Conservation (phyloP, 2,329 filamentous ascomycete genomes). For the Conoideocrella luteorostrata region DNA sequence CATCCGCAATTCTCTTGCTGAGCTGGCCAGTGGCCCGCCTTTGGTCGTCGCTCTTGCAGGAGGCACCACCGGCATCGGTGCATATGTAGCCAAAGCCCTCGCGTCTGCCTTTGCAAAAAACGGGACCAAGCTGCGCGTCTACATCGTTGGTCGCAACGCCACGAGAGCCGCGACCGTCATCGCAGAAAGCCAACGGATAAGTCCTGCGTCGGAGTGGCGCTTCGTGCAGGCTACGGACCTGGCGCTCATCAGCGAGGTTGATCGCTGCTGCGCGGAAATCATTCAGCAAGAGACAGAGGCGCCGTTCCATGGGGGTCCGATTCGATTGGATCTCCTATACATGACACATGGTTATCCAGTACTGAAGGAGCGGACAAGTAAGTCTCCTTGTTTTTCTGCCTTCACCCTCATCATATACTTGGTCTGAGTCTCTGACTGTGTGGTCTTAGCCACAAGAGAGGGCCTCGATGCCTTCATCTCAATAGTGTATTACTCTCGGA, state of each 20-base stretch:
- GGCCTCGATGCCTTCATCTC: slow-evolving; percentile 9
- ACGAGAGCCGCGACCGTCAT: slow-evolving; percentile 7
- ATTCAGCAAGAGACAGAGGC: slow-evolving; percentile 4
- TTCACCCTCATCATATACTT: neutral
- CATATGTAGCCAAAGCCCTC: slow-evolving; percentile 8
- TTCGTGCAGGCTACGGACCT: slow-evolving; percentile 9
- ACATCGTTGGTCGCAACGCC: slow-evolving; percentile 11
- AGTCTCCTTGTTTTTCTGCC: neutral
- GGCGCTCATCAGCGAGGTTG: slow-evolving; percentile 8
- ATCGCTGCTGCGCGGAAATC: slow-evolving; percentile 9
- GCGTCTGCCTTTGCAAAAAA: slow-evolving; percentile 8
- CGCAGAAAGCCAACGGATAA: slow-evolving; percentile 1
- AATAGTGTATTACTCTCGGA: slow-evolving; percentile 7
- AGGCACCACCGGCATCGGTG: slow-evolving; percentile 10
- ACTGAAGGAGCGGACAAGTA: slow-evolving; percentile 9
- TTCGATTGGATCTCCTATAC: slow-evolving; percentile 9
- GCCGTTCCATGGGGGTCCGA: slow-evolving; percentile 4
- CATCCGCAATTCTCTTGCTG: too few species aligned
- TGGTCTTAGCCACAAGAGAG: neutral
- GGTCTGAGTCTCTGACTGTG: neutral
- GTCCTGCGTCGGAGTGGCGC: slow-evolving; percentile 9
- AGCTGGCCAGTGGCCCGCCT: slow-evolving; percentile 5
- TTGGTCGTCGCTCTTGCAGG: slow-evolving; percentile 8
- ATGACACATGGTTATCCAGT: slow-evolving; percentile 11
- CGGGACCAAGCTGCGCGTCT: slow-evolving; percentile 10